Evolutionary conservation across 148 eudicot species (phyloP).

Genomic region (Chenopodium formosanum): DNA sequence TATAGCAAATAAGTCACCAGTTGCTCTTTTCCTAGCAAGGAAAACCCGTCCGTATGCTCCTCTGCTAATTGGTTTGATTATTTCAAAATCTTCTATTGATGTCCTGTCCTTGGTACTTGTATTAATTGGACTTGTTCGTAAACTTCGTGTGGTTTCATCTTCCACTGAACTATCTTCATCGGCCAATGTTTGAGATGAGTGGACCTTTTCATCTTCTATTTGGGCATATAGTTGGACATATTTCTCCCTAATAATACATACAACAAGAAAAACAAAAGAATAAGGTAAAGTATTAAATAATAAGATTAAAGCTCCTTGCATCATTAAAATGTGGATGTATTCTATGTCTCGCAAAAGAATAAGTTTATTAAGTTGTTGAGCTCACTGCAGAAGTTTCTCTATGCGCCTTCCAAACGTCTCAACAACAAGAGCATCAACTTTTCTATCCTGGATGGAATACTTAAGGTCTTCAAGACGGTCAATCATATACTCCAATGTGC

Average conservation of each 20-base stretch:
- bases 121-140: conserved; percentile 89
- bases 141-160: conserved; percentile 71
- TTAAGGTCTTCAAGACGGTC: conserved; percentile 82
- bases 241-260: conserved; percentile 66
- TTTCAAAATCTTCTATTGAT: conserved; percentile 96
- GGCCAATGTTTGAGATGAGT: conserved; percentile 43
- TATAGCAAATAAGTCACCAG: conserved; percentile 96
- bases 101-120: conserved; percentile 77
- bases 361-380: conserved; percentile 22
- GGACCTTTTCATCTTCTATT: conserved; percentile 81
- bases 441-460: conserved; percentile 93
- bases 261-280: conserved; percentile 10
- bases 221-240: conserved; percentile 82
- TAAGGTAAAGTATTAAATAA: conserved; percentile 11
- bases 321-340: neutral
- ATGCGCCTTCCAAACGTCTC: conserved; percentile 98
- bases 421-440: conserved; percentile 98
- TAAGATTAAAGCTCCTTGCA: conserved; percentile 7
- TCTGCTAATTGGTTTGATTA: conserved; percentile 97
- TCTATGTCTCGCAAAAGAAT: neutral
- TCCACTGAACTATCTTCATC: conserved; percentile 88
- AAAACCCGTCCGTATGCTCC: conserved; percentile 99
- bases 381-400: conserved; percentile 96
- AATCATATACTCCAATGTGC: conserved; percentile 80
- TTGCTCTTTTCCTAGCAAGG: conserved; percentile 89